Percentiles rank a stretch among this genome's conserved stretches.
phyloP scores from a whole-genome alignment of 495 filamentous ascomycete genomes.

The Trichoderma gamsii region DNA sequence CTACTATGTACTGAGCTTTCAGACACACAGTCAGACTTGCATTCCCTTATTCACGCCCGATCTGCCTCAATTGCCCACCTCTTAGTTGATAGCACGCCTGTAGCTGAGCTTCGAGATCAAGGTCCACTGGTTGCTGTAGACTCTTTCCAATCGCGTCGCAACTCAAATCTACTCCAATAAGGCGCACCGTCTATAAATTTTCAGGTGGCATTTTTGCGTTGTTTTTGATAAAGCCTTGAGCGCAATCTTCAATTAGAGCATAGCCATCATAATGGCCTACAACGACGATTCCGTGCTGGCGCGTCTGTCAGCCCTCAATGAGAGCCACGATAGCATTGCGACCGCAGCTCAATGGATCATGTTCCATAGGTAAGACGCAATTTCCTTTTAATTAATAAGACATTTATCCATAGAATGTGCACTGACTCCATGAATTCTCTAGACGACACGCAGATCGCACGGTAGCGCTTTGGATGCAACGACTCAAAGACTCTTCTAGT shows the following conservation, averaged over 20 bases:
- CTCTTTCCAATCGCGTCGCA: constrained; percentile 8
- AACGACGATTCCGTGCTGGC: constrained; percentile 88
- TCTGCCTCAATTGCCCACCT: not conserved
- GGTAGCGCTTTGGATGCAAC: constrained; percentile 80
- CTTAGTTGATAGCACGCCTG: not conserved
- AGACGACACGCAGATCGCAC: constrained; percentile 88
- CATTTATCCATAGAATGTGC: too few relatives aligned
- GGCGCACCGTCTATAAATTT: not conserved
- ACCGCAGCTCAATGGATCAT: constrained; percentile 97
- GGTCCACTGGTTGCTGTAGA: constrained; percentile 11
- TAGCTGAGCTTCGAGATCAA: constrained; percentile 1
- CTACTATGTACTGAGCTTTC: not conserved
- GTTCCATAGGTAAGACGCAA: constrained; percentile 77
- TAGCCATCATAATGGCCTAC: constrained; percentile 64
- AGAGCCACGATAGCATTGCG: constrained; percentile 93
- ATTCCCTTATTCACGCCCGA: not conserved
- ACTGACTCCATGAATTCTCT: not conserved
- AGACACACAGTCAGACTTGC: not conserved
- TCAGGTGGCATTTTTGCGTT: not conserved
- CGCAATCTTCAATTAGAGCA: not conserved
- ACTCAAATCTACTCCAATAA: not conserved
- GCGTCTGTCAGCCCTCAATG: constrained; percentile 90
- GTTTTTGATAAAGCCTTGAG: not conserved
- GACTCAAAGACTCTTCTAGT: constrained; percentile 74
- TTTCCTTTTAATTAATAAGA: not conserved